Conservation (phyloP, 495 filamentous ascomycete species). For the Endocarpon pusillum region DNA sequence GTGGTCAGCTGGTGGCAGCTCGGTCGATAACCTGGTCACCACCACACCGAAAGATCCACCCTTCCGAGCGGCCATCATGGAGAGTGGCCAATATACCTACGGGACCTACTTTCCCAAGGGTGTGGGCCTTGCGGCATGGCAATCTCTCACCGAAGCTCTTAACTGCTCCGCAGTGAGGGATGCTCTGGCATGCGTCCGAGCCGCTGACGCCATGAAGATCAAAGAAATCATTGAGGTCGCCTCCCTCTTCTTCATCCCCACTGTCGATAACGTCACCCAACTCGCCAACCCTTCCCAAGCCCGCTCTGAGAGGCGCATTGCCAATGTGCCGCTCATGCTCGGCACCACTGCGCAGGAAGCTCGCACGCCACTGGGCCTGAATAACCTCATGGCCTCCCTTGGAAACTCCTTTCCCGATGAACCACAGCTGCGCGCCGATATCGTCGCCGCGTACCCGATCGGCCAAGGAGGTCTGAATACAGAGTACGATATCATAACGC, state of each 20-base stretch:
- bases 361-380: constrained; percentile 10
- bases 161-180: constrained; percentile 41
- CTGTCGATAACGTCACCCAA: constrained; percentile 29
- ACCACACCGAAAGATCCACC: constrained; percentile 48
- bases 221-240: constrained; percentile 45
- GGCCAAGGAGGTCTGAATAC: constrained; percentile 4
- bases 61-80: constrained; percentile 57
- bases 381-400: constrained; percentile 4
- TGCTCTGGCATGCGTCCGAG: constrained; percentile 43
- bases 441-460: not conserved
- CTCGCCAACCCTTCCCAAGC: not conserved
- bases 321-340: constrained; percentile 30
- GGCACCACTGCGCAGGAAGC: constrained; percentile 36
- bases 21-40: constrained; percentile 49
- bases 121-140: constrained; percentile 41
- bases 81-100: constrained; percentile 50
- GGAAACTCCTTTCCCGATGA: not conserved
- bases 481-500: constrained; percentile 9
- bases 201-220: constrained; percentile 48
- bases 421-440: not conserved
- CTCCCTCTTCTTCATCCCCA: constrained; percentile 47
- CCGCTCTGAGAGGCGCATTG: constrained; percentile 8
- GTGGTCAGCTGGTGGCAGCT: constrained; percentile 55
- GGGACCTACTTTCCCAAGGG: constrained; percentile 44
- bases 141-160: constrained; percentile 34